Percentiles rank a stretch among this genome's conserved stretches.
Conservation (phyloP, 371 early-diverging fungal species). For the Mortierella sp. region DNA sequence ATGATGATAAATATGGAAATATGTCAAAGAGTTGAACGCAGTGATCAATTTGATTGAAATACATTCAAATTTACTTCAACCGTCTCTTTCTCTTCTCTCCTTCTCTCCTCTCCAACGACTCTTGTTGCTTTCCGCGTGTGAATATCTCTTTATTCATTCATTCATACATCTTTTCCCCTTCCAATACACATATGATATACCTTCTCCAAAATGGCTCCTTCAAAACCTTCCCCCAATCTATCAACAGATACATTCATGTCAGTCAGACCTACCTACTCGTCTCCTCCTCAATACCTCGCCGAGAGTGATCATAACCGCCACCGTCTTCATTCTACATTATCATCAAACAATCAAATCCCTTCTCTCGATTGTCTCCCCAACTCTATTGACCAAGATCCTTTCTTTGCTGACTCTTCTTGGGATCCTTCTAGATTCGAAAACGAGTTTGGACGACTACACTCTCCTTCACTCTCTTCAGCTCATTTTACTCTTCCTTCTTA, state of each 20-base stretch:
- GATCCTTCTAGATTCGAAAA: slow-evolving; percentile 10
- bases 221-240: neutral
- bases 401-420: neutral
- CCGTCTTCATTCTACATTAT: neutral
- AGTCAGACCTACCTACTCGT: neutral
- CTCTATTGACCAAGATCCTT: slow-evolving; percentile 7
- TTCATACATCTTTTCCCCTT: neutral
- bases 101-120: neutral
- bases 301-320: neutral
- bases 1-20: too few relatives aligned
- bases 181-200: neutral
- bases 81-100: neutral
- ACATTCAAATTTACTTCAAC: neutral
- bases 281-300: neutral
- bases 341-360: neutral
- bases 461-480: neutral
- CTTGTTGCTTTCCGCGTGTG: neutral
- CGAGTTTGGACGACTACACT: slow-evolving; percentile 9
- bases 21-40: too few relatives aligned
- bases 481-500: neutral
- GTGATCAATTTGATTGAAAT: neutral
- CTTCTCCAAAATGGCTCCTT: neutral
- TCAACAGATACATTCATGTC: neutral
- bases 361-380: neutral
- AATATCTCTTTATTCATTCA: neutral